Evolutionary conservation across 305 asterid species (phyloP).

Genomic region (Solanum chacoense): DNA sequence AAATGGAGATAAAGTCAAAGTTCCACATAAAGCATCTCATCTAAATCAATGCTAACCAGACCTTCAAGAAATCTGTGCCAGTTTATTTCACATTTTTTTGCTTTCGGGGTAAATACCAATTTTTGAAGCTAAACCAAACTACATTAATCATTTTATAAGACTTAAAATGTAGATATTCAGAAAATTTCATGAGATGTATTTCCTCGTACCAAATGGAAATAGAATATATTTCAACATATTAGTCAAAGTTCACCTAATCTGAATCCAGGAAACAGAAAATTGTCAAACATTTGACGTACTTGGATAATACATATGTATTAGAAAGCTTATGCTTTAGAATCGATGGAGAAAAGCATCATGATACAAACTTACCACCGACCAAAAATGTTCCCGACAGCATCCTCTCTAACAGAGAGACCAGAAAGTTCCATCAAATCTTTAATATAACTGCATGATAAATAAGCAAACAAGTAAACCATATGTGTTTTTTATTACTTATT

Average conservation of each 20-base stretch:
- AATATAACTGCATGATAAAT: slow-evolving; percentile 45
- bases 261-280: background rate
- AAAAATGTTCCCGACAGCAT: slow-evolving; percentile 91
- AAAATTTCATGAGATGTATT: background rate
- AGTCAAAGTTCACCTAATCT: background rate
- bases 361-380: slow-evolving; percentile 67
- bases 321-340: background rate
- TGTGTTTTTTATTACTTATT: background rate
- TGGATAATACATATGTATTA: background rate
- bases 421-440: slow-evolving; percentile 61
- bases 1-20: background rate
- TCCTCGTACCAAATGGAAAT: background rate
- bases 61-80: background rate
- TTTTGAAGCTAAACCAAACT: background rate
- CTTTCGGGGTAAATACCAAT: background rate
- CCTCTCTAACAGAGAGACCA: slow-evolving; percentile 74
- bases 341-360: background rate
- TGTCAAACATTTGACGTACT: background rate
- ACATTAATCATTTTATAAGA: background rate
- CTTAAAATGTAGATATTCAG: background rate
- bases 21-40: background rate
- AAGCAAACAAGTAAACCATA: background rate
- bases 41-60: background rate
- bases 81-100: background rate
- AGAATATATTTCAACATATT: background rate